A percentile compares a stretch with the other conserved stretches of the same genome.
phyloP scores from a whole-genome alignment of 805 yeast species.

The Ogataea nitratoaversa region DNA sequence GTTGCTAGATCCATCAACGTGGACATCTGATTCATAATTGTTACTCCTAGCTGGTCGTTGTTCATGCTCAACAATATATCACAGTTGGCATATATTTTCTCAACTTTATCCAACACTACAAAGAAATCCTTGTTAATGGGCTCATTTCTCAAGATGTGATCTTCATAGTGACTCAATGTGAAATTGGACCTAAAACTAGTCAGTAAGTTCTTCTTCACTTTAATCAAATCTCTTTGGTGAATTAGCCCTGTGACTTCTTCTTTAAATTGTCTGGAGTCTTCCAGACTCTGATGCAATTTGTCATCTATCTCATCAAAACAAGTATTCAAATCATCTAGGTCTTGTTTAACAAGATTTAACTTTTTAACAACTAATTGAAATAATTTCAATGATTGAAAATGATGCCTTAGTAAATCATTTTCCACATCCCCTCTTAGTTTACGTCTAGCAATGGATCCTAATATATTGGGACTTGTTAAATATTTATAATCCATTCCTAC shows the following conservation, averaged over 20 bases:
- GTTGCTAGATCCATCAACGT: slow-evolving; percentile 48
- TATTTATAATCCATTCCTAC: slow-evolving; percentile 22
- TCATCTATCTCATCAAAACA: slow-evolving; percentile 20
- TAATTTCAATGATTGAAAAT: slow-evolving; percentile 43
- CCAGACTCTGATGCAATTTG: slow-evolving; percentile 26
- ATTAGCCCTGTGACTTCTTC: slow-evolving; percentile 21
- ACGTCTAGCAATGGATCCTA: slow-evolving; percentile 60
- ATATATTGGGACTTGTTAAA: slow-evolving; percentile 42
- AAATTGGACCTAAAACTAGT: slow-evolving; percentile 54
- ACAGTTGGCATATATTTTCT: slow-evolving; percentile 61
- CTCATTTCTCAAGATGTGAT: slow-evolving; percentile 47
- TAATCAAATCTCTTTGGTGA: slow-evolving; percentile 31
- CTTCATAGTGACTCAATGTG: slow-evolving; percentile 69
- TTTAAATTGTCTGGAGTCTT: slow-evolving; percentile 17
- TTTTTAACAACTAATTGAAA: slow-evolving; percentile 42
- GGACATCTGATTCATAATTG: slow-evolving; percentile 57
- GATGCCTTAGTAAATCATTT: slow-evolving; percentile 52
- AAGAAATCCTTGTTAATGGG: slow-evolving; percentile 51
- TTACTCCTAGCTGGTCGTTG: slow-evolving; percentile 59
- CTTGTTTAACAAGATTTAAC: slow-evolving; percentile 30
- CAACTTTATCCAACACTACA: slow-evolving; percentile 53
- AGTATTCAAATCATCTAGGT: slow-evolving; percentile 23
- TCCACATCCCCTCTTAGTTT: slow-evolving; percentile 58
- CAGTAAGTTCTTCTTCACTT: slow-evolving; percentile 51
- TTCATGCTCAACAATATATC: slow-evolving; percentile 67